Base-by-base conservation (phyloP, 2,329 filamentous ascomycete genomes). In the Dothistroma septosporum region DNA sequence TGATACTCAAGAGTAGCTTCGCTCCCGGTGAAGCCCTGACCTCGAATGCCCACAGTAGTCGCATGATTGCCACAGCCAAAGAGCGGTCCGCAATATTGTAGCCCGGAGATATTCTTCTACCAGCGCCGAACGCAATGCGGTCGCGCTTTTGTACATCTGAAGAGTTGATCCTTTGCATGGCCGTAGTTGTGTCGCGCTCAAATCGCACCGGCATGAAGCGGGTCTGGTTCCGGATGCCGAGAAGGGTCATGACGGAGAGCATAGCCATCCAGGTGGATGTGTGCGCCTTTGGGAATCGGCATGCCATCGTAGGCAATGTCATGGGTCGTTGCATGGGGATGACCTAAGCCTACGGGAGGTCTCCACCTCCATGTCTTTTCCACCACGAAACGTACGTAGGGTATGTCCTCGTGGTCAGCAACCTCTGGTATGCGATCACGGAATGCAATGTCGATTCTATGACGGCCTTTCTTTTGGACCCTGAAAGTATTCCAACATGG, bases 381-480 rank as follows among this genome's bases (percentile, higher is more conserved):
- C 33, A 69, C 62, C 14, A 64, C 46, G 22, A 58, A 57, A 2
- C 63, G 49, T 21, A 61, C 53, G 52, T 65, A 67, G 7, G 66
- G 66, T 16, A 70, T 59, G 4, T 56, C 47, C 11, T 59, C 57
- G 19, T 58, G 53, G 50, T 69, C 68, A 3, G 57, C 61, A 35
- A 64, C 61, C 4, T 46, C 37, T 10, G 68, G 68, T 14, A 68
- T 54, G 0, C 62, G 57, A 21, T 64, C 52, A 10, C 61, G 63
- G 21, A 62, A 53, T 24, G 63, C 60, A 8, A 47, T 55, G 12
- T 63, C 63, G 9, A 67, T 77, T 69, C 85, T 82, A 32, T 78
- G 79, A 67, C 84, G 82, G 5, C 80, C 78, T 66, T 79, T 80
- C 58, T 69, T 73, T 67, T 83, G 78, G 77, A 82, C 83, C 64